Evolutionary conservation across 106 monocot species (phyloP), one percentile per base, ranked within the genome.

Genomic region (Dendrobium officinale): DNA sequence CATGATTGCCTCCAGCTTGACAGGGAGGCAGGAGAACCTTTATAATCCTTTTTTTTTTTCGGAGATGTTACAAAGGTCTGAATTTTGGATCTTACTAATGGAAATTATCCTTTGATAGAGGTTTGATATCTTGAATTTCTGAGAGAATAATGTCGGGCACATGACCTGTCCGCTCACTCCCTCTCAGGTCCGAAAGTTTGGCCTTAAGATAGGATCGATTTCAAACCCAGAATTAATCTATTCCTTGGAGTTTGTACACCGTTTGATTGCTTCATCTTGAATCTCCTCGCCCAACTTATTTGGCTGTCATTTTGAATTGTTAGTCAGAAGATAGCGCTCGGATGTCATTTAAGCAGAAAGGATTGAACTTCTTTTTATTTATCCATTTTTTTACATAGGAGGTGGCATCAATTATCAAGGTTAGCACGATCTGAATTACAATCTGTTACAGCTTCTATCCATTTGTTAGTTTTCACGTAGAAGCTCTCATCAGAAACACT

Each of bases 401-500:
- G 22, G n/a, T 61, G 61, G n/a, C 61, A 70, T 37, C 13, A 33
- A 70, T 37, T 4, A 70, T 70, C 70, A 70, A 70, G 4, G 3
- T 33, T 22, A 70, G 37, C 70, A 13, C 11, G 70, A 70, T 70
- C 70, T 10, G 27, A 20, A 37, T 70, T 29, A 37, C 70, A 31
- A 70, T 33, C 70, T 70, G 70, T 11, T 31, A 11, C 70, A 22
- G 70, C 9, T 33, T 70, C 70, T 11, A 70, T 70, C 70, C 70
- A 70, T 37, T 70, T 70, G 27, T 70, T 70, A 10, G 72, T 81
- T 33, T 51, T 77, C 77, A 49, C 80, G 73, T 83, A 73, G 81
- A 93, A 93, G 26, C 72, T 89, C 72, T 87, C 41, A 16, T 83
- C 55, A 9, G 93, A 87, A 20, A 91, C 89, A 77, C 89, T 88